Conservation (phyloP, 495 filamentous ascomycete species). For the Barbatosphaeria neglecta region DNA sequence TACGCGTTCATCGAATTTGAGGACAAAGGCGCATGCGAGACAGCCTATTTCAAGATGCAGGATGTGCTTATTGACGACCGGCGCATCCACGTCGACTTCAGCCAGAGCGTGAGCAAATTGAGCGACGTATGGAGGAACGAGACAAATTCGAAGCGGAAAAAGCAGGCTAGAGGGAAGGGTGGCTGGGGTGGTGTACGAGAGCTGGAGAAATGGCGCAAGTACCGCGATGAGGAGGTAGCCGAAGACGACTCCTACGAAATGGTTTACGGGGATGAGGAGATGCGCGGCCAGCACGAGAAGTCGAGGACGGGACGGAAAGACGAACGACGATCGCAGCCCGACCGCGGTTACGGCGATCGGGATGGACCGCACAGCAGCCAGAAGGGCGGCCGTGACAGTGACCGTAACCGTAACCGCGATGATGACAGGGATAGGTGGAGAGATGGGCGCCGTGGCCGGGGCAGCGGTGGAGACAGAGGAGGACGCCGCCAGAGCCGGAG, state of each 20-base stretch:
- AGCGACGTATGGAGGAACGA: slow-evolving; percentile 83
- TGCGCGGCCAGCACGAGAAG: slow-evolving; percentile 33
- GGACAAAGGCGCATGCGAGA: slow-evolving; percentile 82
- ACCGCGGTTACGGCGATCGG: slow-evolving; percentile 5
- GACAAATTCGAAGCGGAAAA: slow-evolving; percentile 72
- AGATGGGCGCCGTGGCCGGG: slow-evolving; percentile 1
- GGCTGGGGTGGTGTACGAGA: slow-evolving; percentile 83
- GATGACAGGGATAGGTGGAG: slow-evolving; percentile 2
- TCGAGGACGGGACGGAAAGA: slow-evolving; percentile 4
- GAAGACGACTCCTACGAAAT: slow-evolving; percentile 54
- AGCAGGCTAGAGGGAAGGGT: slow-evolving; percentile 52
- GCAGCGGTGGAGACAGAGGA: slow-evolving; percentile 4
- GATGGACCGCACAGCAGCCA: neutral
- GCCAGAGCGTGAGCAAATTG: slow-evolving; percentile 84
- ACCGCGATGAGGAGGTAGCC: slow-evolving; percentile 55
- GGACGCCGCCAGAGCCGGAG: slow-evolving; percentile 23
- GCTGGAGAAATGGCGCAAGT: slow-evolving; percentile 84
- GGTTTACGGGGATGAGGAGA: slow-evolving; percentile 70
- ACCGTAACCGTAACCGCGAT: slow-evolving; percentile 7
- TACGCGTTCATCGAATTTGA: slow-evolving; percentile 98
- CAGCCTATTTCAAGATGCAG: slow-evolving; percentile 98
- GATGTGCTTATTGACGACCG: slow-evolving; percentile 93
- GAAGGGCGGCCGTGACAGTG: neutral
- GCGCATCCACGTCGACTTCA: slow-evolving; percentile 97
- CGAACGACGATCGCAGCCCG: slow-evolving; percentile 2